A percentile compares a stretch with the other conserved stretches of the same genome.
Conservation (phyloP, 2,329 filamentous ascomycete genomes). For the Aspergillus sergii region DNA sequence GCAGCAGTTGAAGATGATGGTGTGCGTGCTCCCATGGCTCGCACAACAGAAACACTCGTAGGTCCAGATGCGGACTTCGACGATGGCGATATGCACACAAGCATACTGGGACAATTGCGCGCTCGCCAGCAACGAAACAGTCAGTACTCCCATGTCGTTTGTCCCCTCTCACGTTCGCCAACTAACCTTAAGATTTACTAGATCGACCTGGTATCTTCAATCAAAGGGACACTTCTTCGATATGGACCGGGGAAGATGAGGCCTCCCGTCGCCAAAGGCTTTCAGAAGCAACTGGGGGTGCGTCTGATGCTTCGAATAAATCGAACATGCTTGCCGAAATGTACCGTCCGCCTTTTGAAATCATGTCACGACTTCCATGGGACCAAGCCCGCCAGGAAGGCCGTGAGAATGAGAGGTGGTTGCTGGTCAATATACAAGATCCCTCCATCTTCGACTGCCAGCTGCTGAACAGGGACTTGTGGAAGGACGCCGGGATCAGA, state of each 20-base stretch:
- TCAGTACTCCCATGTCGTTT: slow-evolving; percentile 18
- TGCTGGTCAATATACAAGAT: slow-evolving; percentile 94
- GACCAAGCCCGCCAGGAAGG: slow-evolving; percentile 82
- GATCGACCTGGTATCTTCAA: slow-evolving; percentile 69
- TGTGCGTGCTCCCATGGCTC: slow-evolving; percentile 85
- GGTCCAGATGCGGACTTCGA: slow-evolving; percentile 64
- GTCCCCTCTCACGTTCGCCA: slow-evolving; percentile 7
- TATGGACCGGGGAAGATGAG: slow-evolving; percentile 59
- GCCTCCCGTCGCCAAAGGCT: slow-evolving; percentile 55
- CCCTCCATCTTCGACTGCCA: slow-evolving; percentile 93
- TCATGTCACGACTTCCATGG: slow-evolving; percentile 81
- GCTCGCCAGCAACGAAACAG: slow-evolving; percentile 43
- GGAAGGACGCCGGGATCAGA: slow-evolving; percentile 81
- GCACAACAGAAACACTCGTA: slow-evolving; percentile 88
- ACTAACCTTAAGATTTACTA: slow-evolving; percentile 21
- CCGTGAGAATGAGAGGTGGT: slow-evolving; percentile 88
- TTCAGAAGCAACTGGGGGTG: slow-evolving; percentile 64
- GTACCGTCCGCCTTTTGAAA: slow-evolving; percentile 87
- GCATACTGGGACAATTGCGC: slow-evolving; percentile 68
- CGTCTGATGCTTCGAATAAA: slow-evolving; percentile 68
- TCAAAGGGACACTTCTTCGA: slow-evolving; percentile 59
- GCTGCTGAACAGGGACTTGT: slow-evolving; percentile 88
- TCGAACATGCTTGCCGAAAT: slow-evolving; percentile 82
- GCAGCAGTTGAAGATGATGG: slow-evolving; percentile 57
- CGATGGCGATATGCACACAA: slow-evolving; percentile 60